Percentiles rank a stretch among this genome's conserved stretches.
phyloP scores from a whole-genome alignment of 352 stramenopile species.

The Achlya hypogyna region DNA sequence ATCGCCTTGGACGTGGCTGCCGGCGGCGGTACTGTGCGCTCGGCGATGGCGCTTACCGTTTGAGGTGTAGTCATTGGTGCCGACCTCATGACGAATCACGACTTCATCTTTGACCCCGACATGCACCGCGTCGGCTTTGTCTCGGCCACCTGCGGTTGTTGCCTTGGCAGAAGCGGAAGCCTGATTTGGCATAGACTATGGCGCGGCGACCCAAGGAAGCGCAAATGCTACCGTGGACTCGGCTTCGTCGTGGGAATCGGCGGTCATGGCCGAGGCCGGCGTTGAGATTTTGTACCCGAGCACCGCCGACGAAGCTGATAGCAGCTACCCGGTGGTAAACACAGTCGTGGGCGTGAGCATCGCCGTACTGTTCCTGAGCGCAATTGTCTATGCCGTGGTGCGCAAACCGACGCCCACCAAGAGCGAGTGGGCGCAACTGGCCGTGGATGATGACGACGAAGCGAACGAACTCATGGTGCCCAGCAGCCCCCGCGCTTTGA shows the following conservation, averaged over 20 bases:
- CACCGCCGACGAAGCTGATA: slow-evolving; percentile 11
- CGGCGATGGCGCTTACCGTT: background rate
- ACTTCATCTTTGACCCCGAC: slow-evolving; percentile 70
- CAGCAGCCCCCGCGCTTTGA: background rate
- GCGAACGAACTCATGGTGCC: slow-evolving; percentile 3
- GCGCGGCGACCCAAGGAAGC: background rate
- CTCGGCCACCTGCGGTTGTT: slow-evolving; percentile 46
- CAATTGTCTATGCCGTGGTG: slow-evolving; percentile 43
- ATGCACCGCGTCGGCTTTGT: slow-evolving; percentile 74
- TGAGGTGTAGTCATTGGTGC: slow-evolving; percentile 47
- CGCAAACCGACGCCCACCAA: slow-evolving; percentile 41
- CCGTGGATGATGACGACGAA: slow-evolving; percentile 26
- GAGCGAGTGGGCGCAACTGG: slow-evolving; percentile 48
- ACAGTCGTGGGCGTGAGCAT: slow-evolving; percentile 62
- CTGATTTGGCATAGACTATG: slow-evolving; percentile 1
- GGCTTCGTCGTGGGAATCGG: slow-evolving; percentile 16
- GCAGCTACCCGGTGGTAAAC: slow-evolving; percentile 59
- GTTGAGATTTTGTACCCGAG: slow-evolving; percentile 13
- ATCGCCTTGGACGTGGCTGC: slow-evolving; percentile 61
- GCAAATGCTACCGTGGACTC: background rate
- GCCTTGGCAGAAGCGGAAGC: background rate
- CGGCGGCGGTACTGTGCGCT: slow-evolving; percentile 29
- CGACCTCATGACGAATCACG: slow-evolving; percentile 74
- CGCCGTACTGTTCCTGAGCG: slow-evolving; percentile 58
- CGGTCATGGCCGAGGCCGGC: slow-evolving; percentile 5